Conservation (phyloP, 2,329 filamentous ascomycete species). For the Ampelomyces quisqualis region DNA sequence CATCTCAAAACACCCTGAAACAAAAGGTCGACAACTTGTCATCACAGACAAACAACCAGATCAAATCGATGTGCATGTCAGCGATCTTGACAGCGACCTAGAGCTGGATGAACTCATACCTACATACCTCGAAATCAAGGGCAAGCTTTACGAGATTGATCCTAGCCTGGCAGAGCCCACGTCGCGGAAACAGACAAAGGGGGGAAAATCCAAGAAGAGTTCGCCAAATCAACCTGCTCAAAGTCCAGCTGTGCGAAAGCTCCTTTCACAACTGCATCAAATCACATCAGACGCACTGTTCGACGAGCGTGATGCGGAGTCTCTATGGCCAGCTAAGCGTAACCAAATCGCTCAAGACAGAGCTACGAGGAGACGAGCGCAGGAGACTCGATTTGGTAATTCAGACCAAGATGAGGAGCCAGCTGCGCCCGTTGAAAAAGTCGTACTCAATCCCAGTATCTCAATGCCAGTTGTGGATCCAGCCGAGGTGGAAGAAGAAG, state of each 20-base stretch:
- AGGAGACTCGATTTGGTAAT: not conserved
- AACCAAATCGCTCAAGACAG: conserved; percentile 46
- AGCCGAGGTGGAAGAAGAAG: conserved; percentile 54
- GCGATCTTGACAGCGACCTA: conserved; percentile 53
- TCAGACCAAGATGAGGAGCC: not conserved
- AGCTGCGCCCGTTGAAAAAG: not conserved
- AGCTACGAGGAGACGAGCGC: conserved; percentile 28
- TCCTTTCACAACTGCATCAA: conserved; percentile 71
- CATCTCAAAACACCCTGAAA: not conserved
- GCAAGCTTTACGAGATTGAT: conserved; percentile 51
- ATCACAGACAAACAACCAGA: conserved; percentile 8
- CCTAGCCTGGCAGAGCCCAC: conserved; percentile 59
- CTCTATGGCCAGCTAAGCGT: conserved; percentile 49
- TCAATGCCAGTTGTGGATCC: conserved; percentile 3
- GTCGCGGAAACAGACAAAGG: conserved; percentile 34
- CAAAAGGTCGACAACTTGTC: not conserved
- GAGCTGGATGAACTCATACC: conserved; percentile 60
- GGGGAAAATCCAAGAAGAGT: conserved; percentile 20
- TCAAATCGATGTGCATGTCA: conserved; percentile 44
- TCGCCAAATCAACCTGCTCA: conserved; percentile 21
- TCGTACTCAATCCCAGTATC: not conserved
- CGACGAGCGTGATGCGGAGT: conserved; percentile 50
- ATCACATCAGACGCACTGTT: conserved; percentile 67
- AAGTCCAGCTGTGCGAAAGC: conserved; percentile 58
- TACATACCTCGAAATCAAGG: conserved; percentile 74